Evolutionary conservation across 345 rosid species (phyloP).

Genomic region (Hirschfeldia incana): DNA sequence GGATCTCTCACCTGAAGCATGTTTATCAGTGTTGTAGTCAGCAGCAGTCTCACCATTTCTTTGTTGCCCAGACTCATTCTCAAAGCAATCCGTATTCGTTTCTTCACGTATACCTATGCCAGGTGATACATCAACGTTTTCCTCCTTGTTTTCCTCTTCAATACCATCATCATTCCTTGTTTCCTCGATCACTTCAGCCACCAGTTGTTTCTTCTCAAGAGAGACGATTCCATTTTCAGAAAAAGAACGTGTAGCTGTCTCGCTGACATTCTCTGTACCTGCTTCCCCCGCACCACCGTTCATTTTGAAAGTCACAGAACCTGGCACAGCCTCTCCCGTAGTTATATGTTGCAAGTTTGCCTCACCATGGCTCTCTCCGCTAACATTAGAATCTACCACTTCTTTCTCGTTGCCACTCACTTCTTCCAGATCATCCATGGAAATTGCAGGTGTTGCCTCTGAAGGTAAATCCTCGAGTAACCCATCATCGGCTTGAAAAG

Average conservation of each 20-base stretch:
- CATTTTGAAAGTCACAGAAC: slow-evolving; percentile 16
- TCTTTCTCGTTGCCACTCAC: neutral
- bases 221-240: neutral
- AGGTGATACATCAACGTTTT: slow-evolving; percentile 31
- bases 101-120: slow-evolving; percentile 30
- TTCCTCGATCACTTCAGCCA: slow-evolving; percentile 25
- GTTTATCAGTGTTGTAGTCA: slow-evolving; percentile 1
- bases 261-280: slow-evolving; percentile 34
- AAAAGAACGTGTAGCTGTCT: slow-evolving; percentile 26
- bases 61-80: slow-evolving; percentile 21
- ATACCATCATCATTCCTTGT: slow-evolving; percentile 15
- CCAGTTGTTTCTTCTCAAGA: slow-evolving; percentile 4
- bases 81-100: slow-evolving; percentile 15
- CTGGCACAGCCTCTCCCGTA: slow-evolving; percentile 49
- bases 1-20: slow-evolving; percentile 12
- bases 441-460: neutral
- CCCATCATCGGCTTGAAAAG: slow-evolving; percentile 3
- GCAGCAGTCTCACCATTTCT: slow-evolving; percentile 14
- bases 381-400: slow-evolving; percentile 27
- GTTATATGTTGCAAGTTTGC: slow-evolving; percentile 32
- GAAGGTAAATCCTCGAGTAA: slow-evolving; percentile 3
- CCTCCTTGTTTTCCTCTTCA: slow-evolving; percentile 33
- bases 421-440: neutral
- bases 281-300: slow-evolving; percentile 37
- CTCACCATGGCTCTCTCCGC: slow-evolving; percentile 19